Evolutionary conservation across 2,329 filamentous ascomycete genomes (phyloP).

Genomic region (Ophiostoma piceae): DNA sequence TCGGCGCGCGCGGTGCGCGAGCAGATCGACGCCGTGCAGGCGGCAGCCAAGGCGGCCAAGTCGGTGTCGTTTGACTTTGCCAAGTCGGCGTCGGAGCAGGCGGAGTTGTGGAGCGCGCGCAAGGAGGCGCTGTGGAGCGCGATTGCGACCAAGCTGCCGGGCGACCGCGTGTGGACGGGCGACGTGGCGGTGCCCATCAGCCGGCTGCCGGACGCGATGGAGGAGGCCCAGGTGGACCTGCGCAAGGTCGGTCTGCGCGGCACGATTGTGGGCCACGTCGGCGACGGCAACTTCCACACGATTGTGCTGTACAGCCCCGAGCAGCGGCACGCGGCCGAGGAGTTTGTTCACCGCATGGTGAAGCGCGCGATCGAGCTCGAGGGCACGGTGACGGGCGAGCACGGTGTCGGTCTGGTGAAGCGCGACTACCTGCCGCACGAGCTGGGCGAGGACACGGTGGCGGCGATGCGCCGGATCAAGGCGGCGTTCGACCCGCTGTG

Average conservation of each 20-base stretch:
- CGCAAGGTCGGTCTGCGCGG: conserved; percentile 67
- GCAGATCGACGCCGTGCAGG: conserved; percentile 64
- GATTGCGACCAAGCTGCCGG: conserved; percentile 59
- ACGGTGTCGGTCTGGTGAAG: conserved; percentile 80
- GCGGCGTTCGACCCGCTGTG: conserved; percentile 71
- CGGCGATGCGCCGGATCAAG: conserved; percentile 83
- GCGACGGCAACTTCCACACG: conserved; percentile 63
- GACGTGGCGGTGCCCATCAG: conserved; percentile 82
- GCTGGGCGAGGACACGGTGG: conserved; percentile 66
- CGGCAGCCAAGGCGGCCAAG: conserved; percentile 55
- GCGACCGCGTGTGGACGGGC: conserved; percentile 77
- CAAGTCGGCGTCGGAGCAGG: conserved; percentile 58
- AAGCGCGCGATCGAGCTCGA: conserved; percentile 80
- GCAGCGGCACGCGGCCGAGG: conserved; percentile 62
- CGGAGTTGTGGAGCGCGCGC: conserved; percentile 74
- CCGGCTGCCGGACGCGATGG: conserved; percentile 66
- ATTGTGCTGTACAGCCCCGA: conserved; percentile 59
- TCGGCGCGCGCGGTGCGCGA: conserved; percentile 63
- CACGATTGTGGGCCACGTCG: conserved; percentile 65
- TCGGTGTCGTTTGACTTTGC: conserved; percentile 75
- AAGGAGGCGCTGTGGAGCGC: conserved; percentile 82
- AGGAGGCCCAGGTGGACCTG: conserved; percentile 66
- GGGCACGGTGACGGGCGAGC: conserved; percentile 80
- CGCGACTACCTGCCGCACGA: conserved; percentile 77
- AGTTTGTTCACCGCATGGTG: conserved; percentile 75